Evolutionary conservation across 2,329 filamentous ascomycete species (phyloP), one percentile per base, ranked within the genome.

Genomic region (Colletotrichum gloeosporioides): DNA sequence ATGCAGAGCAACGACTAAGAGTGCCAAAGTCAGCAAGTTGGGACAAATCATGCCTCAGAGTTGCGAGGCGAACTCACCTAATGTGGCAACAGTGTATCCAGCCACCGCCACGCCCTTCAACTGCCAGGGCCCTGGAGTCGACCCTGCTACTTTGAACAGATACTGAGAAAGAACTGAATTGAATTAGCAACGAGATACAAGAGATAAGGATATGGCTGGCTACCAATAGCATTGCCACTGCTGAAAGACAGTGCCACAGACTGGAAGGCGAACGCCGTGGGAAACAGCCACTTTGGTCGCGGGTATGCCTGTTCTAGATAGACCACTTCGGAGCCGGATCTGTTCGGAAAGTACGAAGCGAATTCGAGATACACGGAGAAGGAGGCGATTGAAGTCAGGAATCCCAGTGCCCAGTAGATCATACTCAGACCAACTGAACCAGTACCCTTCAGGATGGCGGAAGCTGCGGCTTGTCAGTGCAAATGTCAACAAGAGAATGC

Each of bases 281-380:
- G 91, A 59, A 94, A 91, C 73, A 94, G 87, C 80, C 91, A 93
- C 69, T 87, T 89, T 0, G 93, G 93, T 1, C 91, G 87, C 1
- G 92, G 92, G 76, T 89, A 94, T 0, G 92, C 90, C 79, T 94
- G 93, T 78, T 94, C 92, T 0, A 94, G 87, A 77, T 93, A 94
- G 0, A 93, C 92, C 0, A 93, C 92, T 79, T 94, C 92, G 0
- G 89, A 89, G 0, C 92, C 92, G 1, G 90, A 93, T 8, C 92
- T 89, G 80, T 90, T 93, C 0, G 92, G 92, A 71, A 94, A 94
- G 76, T 92, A 94, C 1, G 90, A 87, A 0, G 92, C 89, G 18
- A 90, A 90, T 79, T 94, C 92, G 9, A 94, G 88, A 70, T 93
- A 94, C 0, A 92, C 89, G 0, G 87, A 84, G 2, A 62, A 68